Evolutionary conservation across 2,329 filamentous ascomycete species (phyloP).

Genomic region (Aspergillus versicolor): DNA sequence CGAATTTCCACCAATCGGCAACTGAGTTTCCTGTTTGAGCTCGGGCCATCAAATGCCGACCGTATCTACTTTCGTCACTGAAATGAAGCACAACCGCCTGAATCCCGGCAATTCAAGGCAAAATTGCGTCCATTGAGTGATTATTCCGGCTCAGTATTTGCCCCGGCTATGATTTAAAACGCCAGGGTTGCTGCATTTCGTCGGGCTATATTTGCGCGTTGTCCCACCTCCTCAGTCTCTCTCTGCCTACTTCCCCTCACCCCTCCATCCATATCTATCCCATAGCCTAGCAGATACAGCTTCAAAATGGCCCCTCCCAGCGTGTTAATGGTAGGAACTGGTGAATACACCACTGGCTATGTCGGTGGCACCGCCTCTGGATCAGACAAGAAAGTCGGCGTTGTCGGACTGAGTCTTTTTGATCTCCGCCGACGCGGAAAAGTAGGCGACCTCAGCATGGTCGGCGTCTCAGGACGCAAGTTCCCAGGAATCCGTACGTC

Average conservation of each 20-base stretch:
- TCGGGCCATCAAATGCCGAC: slow-evolving; percentile 9
- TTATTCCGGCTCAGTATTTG: slow-evolving; percentile 5
- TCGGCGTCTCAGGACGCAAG: slow-evolving; percentile 82
- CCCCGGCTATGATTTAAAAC: not conserved
- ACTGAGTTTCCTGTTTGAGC: slow-evolving; percentile 5
- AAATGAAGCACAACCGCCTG: not conserved
- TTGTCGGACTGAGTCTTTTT: slow-evolving; percentile 86
- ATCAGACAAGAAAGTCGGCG: slow-evolving; percentile 95
- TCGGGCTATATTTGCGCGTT: not conserved
- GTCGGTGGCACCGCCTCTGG: slow-evolving; percentile 78
- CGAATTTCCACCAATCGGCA: slow-evolving; percentile 14
- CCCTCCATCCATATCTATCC: not conserved
- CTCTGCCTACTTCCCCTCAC: not conserved
- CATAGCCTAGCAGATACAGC: not conserved
- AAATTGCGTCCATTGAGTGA: not conserved
- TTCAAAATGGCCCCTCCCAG: slow-evolving; percentile 13
- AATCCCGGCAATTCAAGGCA: slow-evolving; percentile 6
- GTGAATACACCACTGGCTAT: slow-evolving; percentile 95
- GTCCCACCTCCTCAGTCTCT: not conserved
- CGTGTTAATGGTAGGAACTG: slow-evolving; percentile 68
- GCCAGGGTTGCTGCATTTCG: not conserved
- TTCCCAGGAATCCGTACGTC: slow-evolving; percentile 83
- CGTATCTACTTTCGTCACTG: slow-evolving; percentile 3
- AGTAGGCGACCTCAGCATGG: slow-evolving; percentile 83
- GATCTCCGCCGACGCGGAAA: slow-evolving; percentile 86